Evolutionary conservation across 2,329 filamentous ascomycete genomes (phyloP).

Genomic region (Colletotrichum sp.): DNA sequence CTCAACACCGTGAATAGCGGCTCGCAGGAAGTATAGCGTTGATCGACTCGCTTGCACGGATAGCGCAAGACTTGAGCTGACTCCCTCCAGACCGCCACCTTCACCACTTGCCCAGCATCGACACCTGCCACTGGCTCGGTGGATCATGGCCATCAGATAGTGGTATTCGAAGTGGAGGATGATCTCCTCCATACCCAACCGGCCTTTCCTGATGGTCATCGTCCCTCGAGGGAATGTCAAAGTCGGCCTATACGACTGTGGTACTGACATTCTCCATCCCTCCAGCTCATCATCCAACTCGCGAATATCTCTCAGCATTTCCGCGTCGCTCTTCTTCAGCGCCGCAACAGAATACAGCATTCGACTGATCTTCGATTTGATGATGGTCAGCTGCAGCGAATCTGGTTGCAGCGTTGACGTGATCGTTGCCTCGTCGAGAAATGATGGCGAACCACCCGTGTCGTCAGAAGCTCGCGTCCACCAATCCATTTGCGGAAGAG

Average conservation of each 20-base stretch:
- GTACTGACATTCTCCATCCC: slow-evolving; percentile 56
- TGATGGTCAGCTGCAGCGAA: slow-evolving; percentile 52
- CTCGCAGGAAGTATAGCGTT: slow-evolving; percentile 53
- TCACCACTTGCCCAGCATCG: slow-evolving; percentile 40
- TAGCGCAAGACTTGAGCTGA: slow-evolving; percentile 57
- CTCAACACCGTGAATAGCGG: slow-evolving; percentile 44
- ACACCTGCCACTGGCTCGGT: slow-evolving; percentile 59
- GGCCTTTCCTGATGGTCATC: slow-evolving; percentile 25
- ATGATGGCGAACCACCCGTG: slow-evolving; percentile 15
- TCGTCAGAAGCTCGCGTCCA: slow-evolving; percentile 24
- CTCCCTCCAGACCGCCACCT: slow-evolving; percentile 31
- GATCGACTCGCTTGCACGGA: slow-evolving; percentile 62
- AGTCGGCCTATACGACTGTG: slow-evolving; percentile 47
- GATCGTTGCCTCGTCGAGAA: slow-evolving; percentile 4
- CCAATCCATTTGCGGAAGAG: slow-evolving; percentile 45
- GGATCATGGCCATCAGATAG: slow-evolving; percentile 59
- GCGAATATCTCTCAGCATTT: slow-evolving; percentile 58
- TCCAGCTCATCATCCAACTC: slow-evolving; percentile 63
- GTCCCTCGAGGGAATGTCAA: slow-evolving; percentile 44
- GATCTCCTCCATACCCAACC: slow-evolving; percentile 51
- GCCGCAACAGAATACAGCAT: slow-evolving; percentile 55
- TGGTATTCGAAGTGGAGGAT: slow-evolving; percentile 60
- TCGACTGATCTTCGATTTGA: slow-evolving; percentile 56
- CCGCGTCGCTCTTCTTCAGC: slow-evolving; percentile 55
- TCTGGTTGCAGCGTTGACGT: slow-evolving; percentile 42